phyloP scores from a whole-genome alignment of 805 yeast species.

The Metschnikowia gruessii region DNA sequence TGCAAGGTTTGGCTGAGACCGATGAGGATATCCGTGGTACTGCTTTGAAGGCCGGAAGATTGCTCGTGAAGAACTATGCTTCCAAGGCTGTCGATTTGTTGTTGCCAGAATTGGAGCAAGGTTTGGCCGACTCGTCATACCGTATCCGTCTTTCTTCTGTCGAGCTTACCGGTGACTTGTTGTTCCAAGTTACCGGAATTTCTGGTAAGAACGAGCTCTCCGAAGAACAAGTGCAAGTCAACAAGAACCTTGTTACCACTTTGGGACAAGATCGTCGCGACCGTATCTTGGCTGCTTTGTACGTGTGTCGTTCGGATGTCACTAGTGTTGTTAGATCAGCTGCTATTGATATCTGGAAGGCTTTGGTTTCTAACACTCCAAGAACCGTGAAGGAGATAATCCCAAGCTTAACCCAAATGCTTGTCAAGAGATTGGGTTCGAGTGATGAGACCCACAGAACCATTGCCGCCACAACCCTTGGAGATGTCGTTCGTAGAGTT shows the following conservation, averaged over 20 bases:
- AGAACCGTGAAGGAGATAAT: conserved; percentile 88
- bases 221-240: conserved; percentile 56
- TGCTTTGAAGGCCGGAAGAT: conserved; percentile 87
- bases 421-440: conserved; percentile 83
- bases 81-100: conserved; percentile 87
- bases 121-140: conserved; percentile 75
- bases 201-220: conserved; percentile 69
- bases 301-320: conserved; percentile 90
- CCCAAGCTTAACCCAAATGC: conserved; percentile 74
- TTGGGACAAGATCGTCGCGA: conserved; percentile 90
- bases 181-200: conserved; percentile 92
- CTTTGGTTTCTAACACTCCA: conserved; percentile 93
- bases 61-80: conserved; percentile 88
- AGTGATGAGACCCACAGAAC: conserved; percentile 72
- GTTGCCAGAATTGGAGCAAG: conserved; percentile 89
- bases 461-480: conserved; percentile 90
- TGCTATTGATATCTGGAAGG: conserved; percentile 94
- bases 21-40: conserved; percentile 86
- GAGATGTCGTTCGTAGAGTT: conserved; percentile 91
- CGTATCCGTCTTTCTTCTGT: conserved; percentile 92
- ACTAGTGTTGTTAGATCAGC: conserved; percentile 84
- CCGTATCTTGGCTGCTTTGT: conserved; percentile 77
- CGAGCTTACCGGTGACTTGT: conserved; percentile 89
- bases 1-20: conserved; percentile 85
- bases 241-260: conserved; percentile 60